Evolutionary conservation across 495 filamentous ascomycete species (phyloP), one percentile per base, ranked within the genome.

Genomic region (Lindgomyces ingoldianus): DNA sequence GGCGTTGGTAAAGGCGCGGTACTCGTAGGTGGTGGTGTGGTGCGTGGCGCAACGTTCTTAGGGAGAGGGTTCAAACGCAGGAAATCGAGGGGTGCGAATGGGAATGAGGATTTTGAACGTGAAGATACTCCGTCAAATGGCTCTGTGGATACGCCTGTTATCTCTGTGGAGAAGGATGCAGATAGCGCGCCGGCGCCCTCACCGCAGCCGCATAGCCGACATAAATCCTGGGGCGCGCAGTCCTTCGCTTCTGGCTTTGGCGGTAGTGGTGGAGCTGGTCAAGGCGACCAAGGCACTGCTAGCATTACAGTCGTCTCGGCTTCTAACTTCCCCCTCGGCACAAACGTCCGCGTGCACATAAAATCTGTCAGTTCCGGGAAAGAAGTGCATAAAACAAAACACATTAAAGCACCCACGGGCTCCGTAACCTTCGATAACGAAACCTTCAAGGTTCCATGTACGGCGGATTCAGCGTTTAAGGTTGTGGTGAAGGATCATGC

Each of bases 41-140:
- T 87, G 63, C 94, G 91, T 73, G 94, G 91, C 27, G 93, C 91
- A 3, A 91, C 90, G 3, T 93, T 94, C 82, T 74, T 98, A 64
- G 88, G 90, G 62, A 83, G 87, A 68, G 88, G 89, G 10, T 85
- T 97, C 75, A 87, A 85, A 60, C 80, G 86, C 49, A 85, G 81
- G 65, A 81, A 81, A 39, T 86, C 83, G 63, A 84, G 82, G 69
- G 82, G 85, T 29, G 86, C 87, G 6, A 54, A 59, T 44, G 67
- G 59, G 3, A 54, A 19, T 10, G 66, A 68, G 18, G 60, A 68
- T 14, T 57, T 61, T 33, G 59, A 67, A 3, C 56, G 18, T 29
- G 54, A 57, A 1, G 41, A 33, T 10, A 30, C 50, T 19, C 62
- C 69, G 1, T 45, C 57, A 4, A 71, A 71, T 33, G 56, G 45